A percentile compares a stretch with the other conserved stretches of the same genome.
Evolutionary conservation across 306 rosid species (phyloP).

Genomic region (Corylus avellana): DNA sequence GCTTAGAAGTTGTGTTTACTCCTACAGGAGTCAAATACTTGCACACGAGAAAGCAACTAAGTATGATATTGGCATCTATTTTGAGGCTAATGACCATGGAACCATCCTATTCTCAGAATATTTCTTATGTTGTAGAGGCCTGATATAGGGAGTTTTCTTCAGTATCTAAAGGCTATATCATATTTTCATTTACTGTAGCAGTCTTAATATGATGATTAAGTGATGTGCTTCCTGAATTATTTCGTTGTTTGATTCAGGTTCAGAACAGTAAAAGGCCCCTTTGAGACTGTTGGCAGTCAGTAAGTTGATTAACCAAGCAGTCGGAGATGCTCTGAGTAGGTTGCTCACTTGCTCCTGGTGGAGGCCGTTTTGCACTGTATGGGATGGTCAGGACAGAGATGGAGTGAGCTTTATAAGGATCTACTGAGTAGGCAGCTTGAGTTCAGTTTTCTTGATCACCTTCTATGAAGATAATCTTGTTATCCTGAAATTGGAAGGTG

Average conservation of each 20-base stretch:
- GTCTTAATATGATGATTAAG: slow-evolving; percentile 16
- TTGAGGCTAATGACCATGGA: slow-evolving; percentile 99
- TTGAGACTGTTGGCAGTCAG: slow-evolving; percentile 71
- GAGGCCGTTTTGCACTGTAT: slow-evolving; percentile 73
- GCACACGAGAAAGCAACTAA: slow-evolving; percentile 82
- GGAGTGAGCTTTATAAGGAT: slow-evolving; percentile 86
- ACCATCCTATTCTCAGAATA: slow-evolving; percentile 73
- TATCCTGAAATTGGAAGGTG: too few species aligned
- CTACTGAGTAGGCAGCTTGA: slow-evolving; percentile 43
- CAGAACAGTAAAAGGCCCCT: slow-evolving; percentile 74
- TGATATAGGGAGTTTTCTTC: slow-evolving; percentile 44
- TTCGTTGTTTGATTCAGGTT: slow-evolving; percentile 45
- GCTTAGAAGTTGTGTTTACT: slow-evolving; percentile 76
- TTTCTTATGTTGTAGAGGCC: slow-evolving; percentile 53
- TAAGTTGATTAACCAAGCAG: slow-evolving; percentile 84
- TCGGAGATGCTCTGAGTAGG: slow-evolving; percentile 93
- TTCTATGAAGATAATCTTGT: too few species aligned
- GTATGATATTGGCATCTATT: slow-evolving; percentile 85
- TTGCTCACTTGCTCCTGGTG: slow-evolving; percentile 57
- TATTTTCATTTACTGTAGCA: slow-evolving; percentile 22
- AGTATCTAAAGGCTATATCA: slow-evolving; percentile 49
- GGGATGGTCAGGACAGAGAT: slow-evolving; percentile 75
- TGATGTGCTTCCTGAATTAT: slow-evolving; percentile 16
- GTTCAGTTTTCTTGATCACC: neutral
- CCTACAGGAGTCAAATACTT: slow-evolving; percentile 92